Conservation (phyloP, 345 rosid species). For the Populus euphratica region DNA sequence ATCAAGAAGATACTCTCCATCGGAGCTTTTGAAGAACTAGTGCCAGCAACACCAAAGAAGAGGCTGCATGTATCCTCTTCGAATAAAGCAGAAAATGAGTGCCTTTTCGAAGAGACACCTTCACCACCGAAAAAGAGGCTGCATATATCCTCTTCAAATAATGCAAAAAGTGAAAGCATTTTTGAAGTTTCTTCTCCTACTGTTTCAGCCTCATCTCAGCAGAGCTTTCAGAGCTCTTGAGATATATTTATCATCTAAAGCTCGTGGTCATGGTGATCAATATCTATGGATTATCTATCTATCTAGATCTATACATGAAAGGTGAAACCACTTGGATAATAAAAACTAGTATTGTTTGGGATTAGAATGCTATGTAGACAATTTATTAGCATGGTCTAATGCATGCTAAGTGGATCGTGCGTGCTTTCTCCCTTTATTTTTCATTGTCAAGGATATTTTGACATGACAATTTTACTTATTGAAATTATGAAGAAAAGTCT, state of each 20-base stretch:
- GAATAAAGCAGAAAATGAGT: neutral
- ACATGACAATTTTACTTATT: no score
- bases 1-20: constrained; percentile 23
- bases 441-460: no score
- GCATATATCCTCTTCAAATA: neutral
- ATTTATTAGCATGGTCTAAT: neutral
- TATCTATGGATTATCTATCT: neutral
- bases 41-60: constrained; percentile 12
- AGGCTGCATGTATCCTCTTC: constrained; percentile 9
- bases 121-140: constrained; percentile 14
- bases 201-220: neutral
- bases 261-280: neutral
- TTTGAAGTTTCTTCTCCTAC: constrained; percentile 20
- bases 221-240: constrained; percentile 13
- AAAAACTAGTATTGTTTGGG: neutral
- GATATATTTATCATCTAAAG: neutral
- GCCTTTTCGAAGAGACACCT: constrained; percentile 21
- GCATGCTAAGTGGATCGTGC: no score
- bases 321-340: neutral
- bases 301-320: no score
- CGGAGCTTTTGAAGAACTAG: constrained; percentile 33
- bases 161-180: constrained; percentile 8
- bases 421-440: no score
- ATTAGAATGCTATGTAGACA: neutral
- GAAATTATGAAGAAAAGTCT: no score